Conservation (phyloP, 2,329 filamentous ascomycete genomes). For the Pyricularia pennisetigena region DNA sequence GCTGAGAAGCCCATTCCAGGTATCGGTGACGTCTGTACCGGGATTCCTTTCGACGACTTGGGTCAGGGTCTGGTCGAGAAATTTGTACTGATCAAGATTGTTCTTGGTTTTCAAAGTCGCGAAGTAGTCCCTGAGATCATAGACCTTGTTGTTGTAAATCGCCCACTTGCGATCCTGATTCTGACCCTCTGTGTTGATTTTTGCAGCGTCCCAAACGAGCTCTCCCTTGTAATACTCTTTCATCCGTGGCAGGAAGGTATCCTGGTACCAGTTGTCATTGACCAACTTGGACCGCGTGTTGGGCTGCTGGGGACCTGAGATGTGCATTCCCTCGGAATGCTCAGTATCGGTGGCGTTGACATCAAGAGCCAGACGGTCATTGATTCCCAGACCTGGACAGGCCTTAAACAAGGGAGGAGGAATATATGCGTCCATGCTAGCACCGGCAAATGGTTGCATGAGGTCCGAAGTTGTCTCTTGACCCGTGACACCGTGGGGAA, state of each 20-base stretch:
- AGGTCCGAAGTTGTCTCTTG: conserved; percentile 42
- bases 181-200: conserved; percentile 55
- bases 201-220: conserved; percentile 57
- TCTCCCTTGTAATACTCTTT: conserved; percentile 81
- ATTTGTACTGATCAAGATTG: conserved; percentile 49
- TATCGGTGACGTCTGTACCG: conserved; percentile 65
- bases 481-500: conserved; percentile 63
- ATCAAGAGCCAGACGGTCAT: conserved; percentile 43
- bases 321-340: conserved; percentile 52
- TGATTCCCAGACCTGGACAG: conserved; percentile 63
- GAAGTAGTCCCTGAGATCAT: conserved; percentile 90
- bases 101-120: conserved; percentile 56
- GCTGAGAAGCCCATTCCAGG: conserved; percentile 47
- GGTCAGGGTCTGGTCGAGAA: conserved; percentile 60
- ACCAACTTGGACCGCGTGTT: conserved; percentile 48
- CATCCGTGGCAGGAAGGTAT: conserved; percentile 67
- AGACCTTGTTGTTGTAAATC: conserved; percentile 65
- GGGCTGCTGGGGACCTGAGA: conserved; percentile 52
- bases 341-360: conserved; percentile 52
- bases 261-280: conserved; percentile 65
- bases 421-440: conserved; percentile 80
- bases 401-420: conserved; percentile 63
- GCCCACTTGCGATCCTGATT: conserved; percentile 67
- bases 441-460: conserved; percentile 73
- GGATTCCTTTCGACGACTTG: conserved; percentile 64